phyloP scores from a whole-genome alignment of 2,329 filamentous ascomycete species.

The Cordyceps cicadae region DNA sequence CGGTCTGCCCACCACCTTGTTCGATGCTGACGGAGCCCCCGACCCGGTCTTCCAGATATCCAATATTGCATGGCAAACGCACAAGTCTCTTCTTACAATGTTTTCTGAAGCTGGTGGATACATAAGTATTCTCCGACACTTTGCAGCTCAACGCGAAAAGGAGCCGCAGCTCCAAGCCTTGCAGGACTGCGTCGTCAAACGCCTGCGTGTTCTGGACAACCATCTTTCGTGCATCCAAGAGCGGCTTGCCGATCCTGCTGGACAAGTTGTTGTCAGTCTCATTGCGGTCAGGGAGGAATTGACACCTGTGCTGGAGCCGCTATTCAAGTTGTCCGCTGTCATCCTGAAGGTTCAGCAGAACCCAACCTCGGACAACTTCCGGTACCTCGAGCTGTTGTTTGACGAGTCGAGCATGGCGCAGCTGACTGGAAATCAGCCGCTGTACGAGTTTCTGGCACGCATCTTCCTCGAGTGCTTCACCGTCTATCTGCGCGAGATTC shows the following conservation, averaged over 20 bases:
- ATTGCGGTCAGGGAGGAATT: slow-evolving; percentile 53
- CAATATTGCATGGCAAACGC: slow-evolving; percentile 41
- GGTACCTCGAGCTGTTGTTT: slow-evolving; percentile 72
- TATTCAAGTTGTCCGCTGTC: slow-evolving; percentile 54
- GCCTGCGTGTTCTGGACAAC: slow-evolving; percentile 50
- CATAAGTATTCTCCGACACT: slow-evolving; percentile 37
- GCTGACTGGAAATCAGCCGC: slow-evolving; percentile 52
- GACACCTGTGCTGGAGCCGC: slow-evolving; percentile 40
- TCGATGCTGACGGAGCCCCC: slow-evolving; percentile 36
- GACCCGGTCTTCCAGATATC: slow-evolving; percentile 36
- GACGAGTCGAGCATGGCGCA: slow-evolving; percentile 62
- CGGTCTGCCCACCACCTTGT: slow-evolving; percentile 68
- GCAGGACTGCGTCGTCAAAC: slow-evolving; percentile 50
- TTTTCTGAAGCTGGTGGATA: slow-evolving; percentile 40
- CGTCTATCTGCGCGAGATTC: slow-evolving; percentile 72
- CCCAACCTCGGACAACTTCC: slow-evolving; percentile 49
- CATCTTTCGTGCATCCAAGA: slow-evolving; percentile 52
- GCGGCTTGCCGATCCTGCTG: slow-evolving; percentile 45
- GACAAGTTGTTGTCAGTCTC: slow-evolving; percentile 57
- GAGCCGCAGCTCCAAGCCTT: slow-evolving; percentile 63
- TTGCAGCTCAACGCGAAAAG: slow-evolving; percentile 34
- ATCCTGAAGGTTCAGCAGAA: slow-evolving; percentile 48
- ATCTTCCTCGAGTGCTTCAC: slow-evolving; percentile 77
- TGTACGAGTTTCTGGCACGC: slow-evolving; percentile 55
- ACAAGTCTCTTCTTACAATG: slow-evolving; percentile 38